Evolutionary conservation across 345 rosid species (phyloP).

Genomic region (Ailanthus altissimus): DNA sequence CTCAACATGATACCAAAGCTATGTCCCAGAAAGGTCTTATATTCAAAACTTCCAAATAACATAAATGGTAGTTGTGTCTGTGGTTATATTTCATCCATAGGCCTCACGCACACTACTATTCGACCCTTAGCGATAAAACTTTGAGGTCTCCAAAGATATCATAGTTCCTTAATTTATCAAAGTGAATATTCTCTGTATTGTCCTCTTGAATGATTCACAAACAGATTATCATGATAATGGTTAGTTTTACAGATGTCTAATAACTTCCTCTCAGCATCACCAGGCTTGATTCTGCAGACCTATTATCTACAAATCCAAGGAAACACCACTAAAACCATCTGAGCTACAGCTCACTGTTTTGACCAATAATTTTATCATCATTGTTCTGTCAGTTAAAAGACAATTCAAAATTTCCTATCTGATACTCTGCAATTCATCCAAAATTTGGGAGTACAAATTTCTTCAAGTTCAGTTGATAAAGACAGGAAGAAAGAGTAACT

Average conservation of each 20-base stretch:
- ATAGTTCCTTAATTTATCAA: too few species aligned
- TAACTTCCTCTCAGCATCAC: not conserved
- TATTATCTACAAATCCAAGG: not conserved
- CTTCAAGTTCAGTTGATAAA: not conserved
- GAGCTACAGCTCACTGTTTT: not conserved
- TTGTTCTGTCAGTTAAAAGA: not conserved
- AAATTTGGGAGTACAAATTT: not conserved
- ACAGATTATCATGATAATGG: not conserved
- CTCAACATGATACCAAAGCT: not conserved
- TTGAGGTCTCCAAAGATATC: too few species aligned
- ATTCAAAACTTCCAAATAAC: too few species aligned
- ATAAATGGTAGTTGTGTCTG: too few species aligned
- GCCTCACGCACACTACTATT: too few species aligned
- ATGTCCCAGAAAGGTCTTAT: too few species aligned
- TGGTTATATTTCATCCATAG: too few species aligned
- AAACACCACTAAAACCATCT: not conserved
- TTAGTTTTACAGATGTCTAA: slow-evolving; percentile 2
- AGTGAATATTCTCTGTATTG: not conserved
- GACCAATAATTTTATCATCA: not conserved
- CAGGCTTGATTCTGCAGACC: not conserved
- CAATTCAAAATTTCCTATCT: not conserved
- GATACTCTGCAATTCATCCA: not conserved
- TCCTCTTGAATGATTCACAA: not conserved
- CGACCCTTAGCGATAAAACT: too few species aligned
- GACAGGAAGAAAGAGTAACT: not conserved